Evolutionary conservation across 2,329 filamentous ascomycete species (phyloP), one percentile per base, ranked within the genome.

Genomic region (Cercospora sp.): DNA sequence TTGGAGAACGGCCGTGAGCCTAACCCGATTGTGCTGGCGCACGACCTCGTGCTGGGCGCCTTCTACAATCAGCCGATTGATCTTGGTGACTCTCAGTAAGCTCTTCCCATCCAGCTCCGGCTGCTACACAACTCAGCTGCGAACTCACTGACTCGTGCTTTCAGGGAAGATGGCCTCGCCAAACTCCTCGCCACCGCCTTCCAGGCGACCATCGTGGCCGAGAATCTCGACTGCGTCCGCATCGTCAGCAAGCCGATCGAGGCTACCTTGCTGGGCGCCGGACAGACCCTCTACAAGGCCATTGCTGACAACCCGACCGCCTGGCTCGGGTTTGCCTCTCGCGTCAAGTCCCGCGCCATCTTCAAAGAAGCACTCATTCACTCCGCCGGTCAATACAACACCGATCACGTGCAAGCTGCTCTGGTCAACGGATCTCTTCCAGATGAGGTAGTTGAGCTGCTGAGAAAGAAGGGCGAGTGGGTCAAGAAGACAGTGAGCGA

Each of bases 351-450:
- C 26, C 80, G 81, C 48, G 67, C 79, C 4, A 80, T 82, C 70
- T 84, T 82, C 79, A 78, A 77, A 23, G 82, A 84, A 68, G 81
- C 79, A 13, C 73, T 84, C 16, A 77, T 84, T 63, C 82, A 84
- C 71, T 73, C 82, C 5, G 77, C 78, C 3, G 82, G 82, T 5
- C 77, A 79, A 64, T 84, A 80, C 79, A 77, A 77, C 36, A 72
- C 40, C 3, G 63, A 64, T 3, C 65, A 62, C 2, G 69, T 75
- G 0, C 63, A 69, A 33, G 69, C 79, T 5, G 68, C 68, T 9
- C 63, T 73, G 30, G 36, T 75, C 6, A 70, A 71, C 1, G 65
- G 60, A 12, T 67, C 73, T 13, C 68, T 80, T 3, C 69, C 71
- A 23, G 33, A 63, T 30, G 55, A 63, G 45, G 71, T 75, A 40